These are phyloP conservation scores for Leccinum boreale DNA, from an alignment of 768 basidiomycete species.

Conservation along the genomic window DNA sequence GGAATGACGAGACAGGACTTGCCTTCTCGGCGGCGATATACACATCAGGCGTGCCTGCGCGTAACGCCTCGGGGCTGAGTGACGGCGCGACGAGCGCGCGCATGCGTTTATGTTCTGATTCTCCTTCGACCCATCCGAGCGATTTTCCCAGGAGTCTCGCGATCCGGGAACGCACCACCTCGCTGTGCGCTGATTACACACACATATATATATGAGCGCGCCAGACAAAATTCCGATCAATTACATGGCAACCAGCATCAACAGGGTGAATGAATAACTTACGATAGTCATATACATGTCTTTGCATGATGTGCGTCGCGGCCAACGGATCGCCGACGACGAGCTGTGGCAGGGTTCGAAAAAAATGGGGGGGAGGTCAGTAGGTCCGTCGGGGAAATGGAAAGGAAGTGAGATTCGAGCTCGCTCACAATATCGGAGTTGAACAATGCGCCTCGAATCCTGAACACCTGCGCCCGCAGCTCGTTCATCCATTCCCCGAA, in stretches of 20 bases:
- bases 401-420: neutral
- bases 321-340: constrained; percentile 5
- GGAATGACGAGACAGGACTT: neutral
- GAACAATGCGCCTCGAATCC: constrained; percentile 3
- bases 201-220: neutral
- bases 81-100: constrained; percentile 4
- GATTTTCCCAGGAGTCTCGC: constrained; percentile 5
- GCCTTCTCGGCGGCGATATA: constrained; percentile 5
- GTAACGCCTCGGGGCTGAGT: constrained; percentile 3
- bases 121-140: constrained; percentile 8
- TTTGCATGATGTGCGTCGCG: constrained; percentile 7
- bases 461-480: constrained; percentile 2
- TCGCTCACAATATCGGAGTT: constrained; percentile 4
- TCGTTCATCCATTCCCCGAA: constrained; percentile 2
- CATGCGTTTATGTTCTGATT: constrained; percentile 8
- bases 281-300: constrained; percentile 9
- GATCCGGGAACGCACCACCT: constrained; percentile 1
- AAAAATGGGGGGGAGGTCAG: neutral
- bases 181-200: neutral
- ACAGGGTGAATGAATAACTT: neutral
- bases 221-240: neutral
- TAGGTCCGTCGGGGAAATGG: neutral
- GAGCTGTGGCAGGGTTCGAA: neutral
- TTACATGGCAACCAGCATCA: neutral
- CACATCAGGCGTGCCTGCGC: constrained; percentile 2